These are phyloP conservation scores for Fusarium sarcochroum DNA, from an alignment of 2,329 filamentous ascomycete species.

Conservation along the genomic window DNA sequence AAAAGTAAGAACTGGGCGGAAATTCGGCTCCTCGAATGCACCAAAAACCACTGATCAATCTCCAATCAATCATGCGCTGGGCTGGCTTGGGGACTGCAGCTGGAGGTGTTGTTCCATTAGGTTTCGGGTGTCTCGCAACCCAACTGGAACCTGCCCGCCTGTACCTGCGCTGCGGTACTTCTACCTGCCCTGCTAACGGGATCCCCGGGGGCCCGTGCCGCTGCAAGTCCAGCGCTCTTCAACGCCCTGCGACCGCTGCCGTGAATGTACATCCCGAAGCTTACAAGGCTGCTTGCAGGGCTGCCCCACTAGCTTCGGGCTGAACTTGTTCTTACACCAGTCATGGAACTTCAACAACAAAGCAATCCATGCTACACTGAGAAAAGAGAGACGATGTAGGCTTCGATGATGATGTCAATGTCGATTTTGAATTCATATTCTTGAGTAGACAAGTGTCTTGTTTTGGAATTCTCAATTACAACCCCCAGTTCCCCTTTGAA, in stretches of 20 bases:
- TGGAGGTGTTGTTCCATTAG: conserved; percentile 39
- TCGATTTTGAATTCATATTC: neutral
- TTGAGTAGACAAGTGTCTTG: neutral
- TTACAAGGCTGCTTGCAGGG: conserved; percentile 37
- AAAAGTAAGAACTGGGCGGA: conserved; percentile 29
- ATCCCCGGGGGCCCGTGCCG: conserved; percentile 26
- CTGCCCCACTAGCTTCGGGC: conserved; percentile 31
- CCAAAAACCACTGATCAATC: conserved; percentile 32
- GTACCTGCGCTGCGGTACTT: conserved; percentile 22
- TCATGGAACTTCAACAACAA: conserved; percentile 9
- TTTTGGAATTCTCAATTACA: conserved; percentile 8
- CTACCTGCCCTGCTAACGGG: conserved; percentile 14
- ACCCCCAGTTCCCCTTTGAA: conserved; percentile 28
- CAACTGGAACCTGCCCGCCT: conserved; percentile 16
- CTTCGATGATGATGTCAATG: conserved; percentile 13
- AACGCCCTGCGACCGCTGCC: conserved; percentile 31
- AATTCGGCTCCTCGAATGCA: conserved; percentile 27
- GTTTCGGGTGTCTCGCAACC: conserved; percentile 31
- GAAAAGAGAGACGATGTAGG: conserved; percentile 7
- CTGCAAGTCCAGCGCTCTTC: conserved; percentile 37
- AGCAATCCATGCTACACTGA: conserved; percentile 13
- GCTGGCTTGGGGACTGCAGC: too few relatives aligned
- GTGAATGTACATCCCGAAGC: conserved; percentile 1
- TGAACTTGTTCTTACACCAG: conserved; percentile 20
- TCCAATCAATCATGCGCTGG: conserved; percentile 43